Evolutionary conservation across 164 flowering plant genomes (phyloP), one percentile per base, ranked within the genome.

Genomic region (Liriodendron chinense): DNA sequence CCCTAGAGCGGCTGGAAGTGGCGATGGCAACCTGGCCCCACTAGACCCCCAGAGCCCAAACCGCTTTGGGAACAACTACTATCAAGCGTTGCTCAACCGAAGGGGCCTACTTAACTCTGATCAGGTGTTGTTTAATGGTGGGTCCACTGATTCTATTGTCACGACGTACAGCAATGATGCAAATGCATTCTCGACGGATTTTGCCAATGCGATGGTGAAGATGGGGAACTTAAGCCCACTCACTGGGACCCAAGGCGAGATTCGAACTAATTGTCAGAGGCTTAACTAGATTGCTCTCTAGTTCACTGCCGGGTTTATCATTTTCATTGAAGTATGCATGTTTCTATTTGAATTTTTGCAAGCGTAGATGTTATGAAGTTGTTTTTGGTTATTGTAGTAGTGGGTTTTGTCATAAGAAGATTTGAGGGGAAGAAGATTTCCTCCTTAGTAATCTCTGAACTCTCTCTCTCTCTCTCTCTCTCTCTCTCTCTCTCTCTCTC

Each of bases 31-130:
- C 76, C 57, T 82, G 23, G 80, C 79, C 1, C 85, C 85, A 8
- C 78, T 86, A 1, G 89, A 85, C 70, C 67, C 80, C 2, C 74
- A 71, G 14, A 79, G 77, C 76, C 82, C 85, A 0, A 77, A 72
- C 20, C 70, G 24, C 0, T 86, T 86, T 28, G 84, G 82, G 20
- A 76, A 75, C 65, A 67, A 34, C 23, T 86, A 86, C 61, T 84
- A 72, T 68, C 75, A 66, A 2, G 77, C 79, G 7, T 50, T 85
- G 67, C 7, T 80, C 65, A 76, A 78, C 43, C 50, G 68, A 68
- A 76, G 78, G 65, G 86, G 84, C 1, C 80, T 85, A 1, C 85
- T 85, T 47, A 75, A 79, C 61, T 83, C 88, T 3, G 88, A 85
- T 50, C 88, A 85, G 61, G 77, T 65, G 22, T 68, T 85, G 23